Evolutionary conservation across 179 eudicot species (phyloP).

Genomic region (Silene coronaria): DNA sequence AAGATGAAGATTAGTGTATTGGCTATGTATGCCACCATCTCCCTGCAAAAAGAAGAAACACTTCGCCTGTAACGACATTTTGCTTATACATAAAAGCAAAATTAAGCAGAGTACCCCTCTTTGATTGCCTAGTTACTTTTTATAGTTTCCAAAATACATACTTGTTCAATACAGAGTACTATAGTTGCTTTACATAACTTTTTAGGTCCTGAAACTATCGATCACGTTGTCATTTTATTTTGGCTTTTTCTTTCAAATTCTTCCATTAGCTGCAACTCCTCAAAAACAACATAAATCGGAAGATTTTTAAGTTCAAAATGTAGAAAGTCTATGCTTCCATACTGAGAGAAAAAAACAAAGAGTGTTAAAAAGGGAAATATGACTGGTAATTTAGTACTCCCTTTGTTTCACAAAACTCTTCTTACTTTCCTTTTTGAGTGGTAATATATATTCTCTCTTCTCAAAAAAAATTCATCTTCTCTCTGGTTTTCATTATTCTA

Average conservation of each 20-base stretch:
- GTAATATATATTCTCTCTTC: too few species aligned
- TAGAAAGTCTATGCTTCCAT: too few species aligned
- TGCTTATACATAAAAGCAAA: background rate
- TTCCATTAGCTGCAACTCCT: background rate
- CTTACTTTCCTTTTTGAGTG: too few species aligned
- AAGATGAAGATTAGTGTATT: constrained; percentile 86
- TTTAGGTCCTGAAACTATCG: background rate
- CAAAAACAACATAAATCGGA: background rate
- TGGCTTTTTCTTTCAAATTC: too few species aligned
- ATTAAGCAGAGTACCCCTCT: background rate
- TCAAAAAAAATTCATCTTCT: too few species aligned
- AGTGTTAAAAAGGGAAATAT: background rate
- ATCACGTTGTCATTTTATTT: too few species aligned
- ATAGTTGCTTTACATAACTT: background rate
- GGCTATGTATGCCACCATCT: constrained; percentile 94
- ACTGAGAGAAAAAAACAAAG: too few species aligned
- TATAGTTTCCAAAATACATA: background rate
- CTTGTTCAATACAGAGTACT: background rate
- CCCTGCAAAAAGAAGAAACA: constrained; percentile 47
- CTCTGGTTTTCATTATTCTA: too few species aligned
- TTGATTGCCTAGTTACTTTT: background rate
- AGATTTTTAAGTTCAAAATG: background rate
- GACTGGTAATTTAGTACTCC: too few species aligned
- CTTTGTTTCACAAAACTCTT: too few species aligned
- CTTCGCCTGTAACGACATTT: background rate